Evolutionary conservation across 1,139 yeast species (phyloP), one percentile per base, ranked within the genome.

Genomic region (Taphrina betulina): DNA sequence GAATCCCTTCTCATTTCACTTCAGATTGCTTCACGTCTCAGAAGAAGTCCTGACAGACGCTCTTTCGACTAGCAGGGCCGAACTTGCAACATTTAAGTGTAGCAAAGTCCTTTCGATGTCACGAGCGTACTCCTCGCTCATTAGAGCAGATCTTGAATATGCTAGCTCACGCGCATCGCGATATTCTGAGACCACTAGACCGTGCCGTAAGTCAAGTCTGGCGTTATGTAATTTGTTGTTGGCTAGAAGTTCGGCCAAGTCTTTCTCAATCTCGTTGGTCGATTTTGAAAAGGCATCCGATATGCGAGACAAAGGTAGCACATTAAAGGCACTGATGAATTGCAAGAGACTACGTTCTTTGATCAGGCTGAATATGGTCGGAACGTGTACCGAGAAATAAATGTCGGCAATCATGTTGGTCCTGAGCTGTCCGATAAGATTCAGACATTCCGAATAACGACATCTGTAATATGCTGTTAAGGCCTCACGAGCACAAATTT

Each of bases 371-470:
- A 53, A 59, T 20, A 62, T 41, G 23, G 33, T 26, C 19, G 41
- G 46, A 17, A 59, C 60, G 34, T 60, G 62, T 28, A 57, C 60
- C 1, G 58, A 44, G 10, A 62, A 53, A 58, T 60, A 61, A 4
- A 61, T 48, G 36, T 62, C 63, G 35, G 62, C 62, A 48, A 55
- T 14, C 51, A 61, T 52, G 33, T 60, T 61, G 23, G 33, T 35
- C 37, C 46, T 53, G 23, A 57, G 50, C 12, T 35, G 26, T 20
- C 59, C 60, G 8, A 62, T 41, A 8, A 48, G 40, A 10, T 29
- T 57, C 44, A 58, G 55, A 5, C 57, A 46, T 8, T 57, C 38
- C 14, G 46, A 51, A 20, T 62, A 62, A 23, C 60, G 58, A 31
- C 46, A 54, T 35, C 46, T 23, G 26, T 60, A 41, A 42, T 61